phyloP scores from a whole-genome alignment of 177 flowering plant species.

The Vitis hybrid region DNA sequence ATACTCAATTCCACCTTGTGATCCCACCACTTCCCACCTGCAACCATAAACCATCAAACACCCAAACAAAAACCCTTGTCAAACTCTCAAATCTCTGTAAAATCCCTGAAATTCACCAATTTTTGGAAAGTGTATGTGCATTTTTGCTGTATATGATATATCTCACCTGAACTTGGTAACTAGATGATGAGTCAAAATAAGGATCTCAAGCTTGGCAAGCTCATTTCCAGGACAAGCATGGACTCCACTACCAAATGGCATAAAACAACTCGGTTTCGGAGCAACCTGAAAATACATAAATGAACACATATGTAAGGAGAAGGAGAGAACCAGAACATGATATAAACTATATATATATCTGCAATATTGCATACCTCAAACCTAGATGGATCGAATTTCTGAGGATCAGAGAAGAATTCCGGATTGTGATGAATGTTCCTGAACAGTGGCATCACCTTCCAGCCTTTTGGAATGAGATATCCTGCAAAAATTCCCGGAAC shows the following conservation, averaged over 20 bases:
- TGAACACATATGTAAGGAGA: neutral
- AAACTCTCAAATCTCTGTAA: neutral
- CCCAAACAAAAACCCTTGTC: neutral
- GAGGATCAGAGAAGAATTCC: slow-evolving; percentile 52
- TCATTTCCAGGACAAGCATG: slow-evolving; percentile 85
- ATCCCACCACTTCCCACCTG: slow-evolving; percentile 60
- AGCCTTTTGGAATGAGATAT: slow-evolving; percentile 54
- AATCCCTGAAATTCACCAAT: neutral
- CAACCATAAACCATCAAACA: slow-evolving; percentile 16
- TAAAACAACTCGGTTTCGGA: slow-evolving; percentile 63
- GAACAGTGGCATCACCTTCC: slow-evolving; percentile 67
- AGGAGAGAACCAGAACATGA: neutral
- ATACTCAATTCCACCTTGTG: slow-evolving; percentile 40
- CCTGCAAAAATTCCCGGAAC: slow-evolving; percentile 26
- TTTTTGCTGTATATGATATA: neutral
- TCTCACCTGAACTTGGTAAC: slow-evolving; percentile 63
- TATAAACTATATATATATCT: neutral
- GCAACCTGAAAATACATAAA: slow-evolving; percentile 26
- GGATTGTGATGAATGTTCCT: slow-evolving; percentile 58
- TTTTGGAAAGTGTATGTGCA: too few species aligned
- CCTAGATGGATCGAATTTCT: slow-evolving; percentile 60
- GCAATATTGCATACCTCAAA: slow-evolving; percentile 47
- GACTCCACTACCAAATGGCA: slow-evolving; percentile 79
- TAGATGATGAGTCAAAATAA: slow-evolving; percentile 60
- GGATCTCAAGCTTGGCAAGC: slow-evolving; percentile 77